Evolutionary conservation across 148 eudicot genomes (phyloP), one percentile per base, ranked within the genome.

Genomic region (Chenopodium formosanum): DNA sequence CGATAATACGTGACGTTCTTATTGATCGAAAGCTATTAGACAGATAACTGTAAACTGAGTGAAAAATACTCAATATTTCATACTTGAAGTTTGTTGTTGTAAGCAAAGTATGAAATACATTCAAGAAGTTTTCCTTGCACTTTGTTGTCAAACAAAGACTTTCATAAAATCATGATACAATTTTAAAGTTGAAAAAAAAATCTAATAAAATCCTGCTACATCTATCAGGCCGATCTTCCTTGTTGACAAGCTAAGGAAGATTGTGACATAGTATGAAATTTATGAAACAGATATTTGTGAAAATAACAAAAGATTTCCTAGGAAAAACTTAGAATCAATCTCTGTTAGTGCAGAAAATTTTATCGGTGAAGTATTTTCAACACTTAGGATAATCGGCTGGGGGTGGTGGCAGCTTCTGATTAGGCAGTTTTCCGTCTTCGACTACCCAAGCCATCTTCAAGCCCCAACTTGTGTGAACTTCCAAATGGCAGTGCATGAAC

Each of bases 381-480:
- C 96, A 91, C 80, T 89, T 89, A 4, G 93, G 96, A 50, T 91
- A 89, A 87, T 92, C 96, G 2, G 88, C 70, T 20, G 96, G 93
- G 48, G 96, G 93, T 37, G 96, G 93, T 17, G 77, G 90, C 74
- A 92, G 81, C 78, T 89, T 87, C 70, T 91, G 90, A 23, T 88
- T 75, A 9, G 84, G 92, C 37, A 78, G 80, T 56, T 83, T 71
- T 53, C 96, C 96, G 56, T 92, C 92, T 68, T 80, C 46, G 4
- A 92, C 96, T 29, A 88, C 62, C 96, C 96, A 92, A 10, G 92
- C 96, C 96, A 92, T 92, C 86, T 89, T 87, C 86, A 92, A 79
- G 4, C 93, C 93, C 96, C 96, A 92, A 34, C 92, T 92, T 23
- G 91, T 87, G 71, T 92, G 96, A n/a, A 92, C 91, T 84, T 92